Conservation (phyloP, 2,329 filamentous ascomycete species). For the Pochonia chlamydosporia region DNA sequence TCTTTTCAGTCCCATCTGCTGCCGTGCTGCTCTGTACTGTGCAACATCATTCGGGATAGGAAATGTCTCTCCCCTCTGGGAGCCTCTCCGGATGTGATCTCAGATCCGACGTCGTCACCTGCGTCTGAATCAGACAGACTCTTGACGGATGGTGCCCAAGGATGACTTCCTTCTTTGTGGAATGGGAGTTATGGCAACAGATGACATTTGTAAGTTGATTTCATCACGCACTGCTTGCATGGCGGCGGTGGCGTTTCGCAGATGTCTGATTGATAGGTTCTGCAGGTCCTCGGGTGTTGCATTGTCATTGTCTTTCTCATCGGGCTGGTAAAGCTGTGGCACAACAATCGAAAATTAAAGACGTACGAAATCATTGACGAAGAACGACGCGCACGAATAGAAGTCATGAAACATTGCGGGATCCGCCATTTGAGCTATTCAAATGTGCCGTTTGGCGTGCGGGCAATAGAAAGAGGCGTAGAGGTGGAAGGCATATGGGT, state of each 20-base stretch:
- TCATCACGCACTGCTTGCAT: not conserved
- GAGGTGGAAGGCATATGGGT: conserved; percentile 84
- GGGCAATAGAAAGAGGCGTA: conserved; percentile 76
- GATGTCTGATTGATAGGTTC: not conserved
- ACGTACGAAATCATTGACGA: conserved; percentile 61
- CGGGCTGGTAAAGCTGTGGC: conserved; percentile 63
- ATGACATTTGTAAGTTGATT: conserved; percentile 71
- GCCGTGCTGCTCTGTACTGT: no score
- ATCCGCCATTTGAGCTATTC: conserved; percentile 33
- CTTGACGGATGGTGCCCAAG: not conserved
- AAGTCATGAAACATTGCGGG: conserved; percentile 50
- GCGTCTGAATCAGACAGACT: conserved; percentile 1
- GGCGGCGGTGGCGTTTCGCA: no score
- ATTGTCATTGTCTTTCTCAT: conserved; percentile 65
- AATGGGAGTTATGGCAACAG: conserved; percentile 81
- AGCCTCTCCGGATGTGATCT: not conserved
- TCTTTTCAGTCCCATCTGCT: no score
- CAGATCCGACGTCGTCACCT: not conserved
- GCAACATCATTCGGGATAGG: no score
- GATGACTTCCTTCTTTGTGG: conserved; percentile 51
- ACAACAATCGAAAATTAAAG: conserved; percentile 47
- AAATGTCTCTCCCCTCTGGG: not conserved
- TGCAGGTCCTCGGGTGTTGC: conserved; percentile 63
- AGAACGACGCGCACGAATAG: conserved; percentile 51
- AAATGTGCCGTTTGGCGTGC: conserved; percentile 79